phyloP scores from a whole-genome alignment of 1,284 basidiomycete species.

The Puccinia novopanici region DNA sequence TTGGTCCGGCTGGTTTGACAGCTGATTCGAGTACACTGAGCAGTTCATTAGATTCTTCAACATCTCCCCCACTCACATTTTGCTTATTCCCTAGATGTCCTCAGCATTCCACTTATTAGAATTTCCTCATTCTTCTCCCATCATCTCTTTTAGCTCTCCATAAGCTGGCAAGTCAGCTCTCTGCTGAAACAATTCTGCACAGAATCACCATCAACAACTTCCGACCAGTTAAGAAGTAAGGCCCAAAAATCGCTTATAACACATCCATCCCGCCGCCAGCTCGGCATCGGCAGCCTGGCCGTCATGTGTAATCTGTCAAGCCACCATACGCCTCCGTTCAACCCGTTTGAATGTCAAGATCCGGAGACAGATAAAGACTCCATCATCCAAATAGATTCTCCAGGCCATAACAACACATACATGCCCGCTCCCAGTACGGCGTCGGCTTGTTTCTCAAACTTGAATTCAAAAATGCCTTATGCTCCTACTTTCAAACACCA shows the following conservation, averaged over 20 bases:
- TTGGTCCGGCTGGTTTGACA: too few species aligned
- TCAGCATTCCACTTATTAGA: too few species aligned
- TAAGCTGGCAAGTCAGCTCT: too few species aligned
- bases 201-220: not conserved
- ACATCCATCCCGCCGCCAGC: not conserved
- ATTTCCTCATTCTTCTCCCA: too few species aligned
- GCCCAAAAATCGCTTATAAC: not conserved
- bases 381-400: slow-evolving; percentile 1
- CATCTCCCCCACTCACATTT: too few species aligned
- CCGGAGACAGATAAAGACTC: slow-evolving; percentile 34
- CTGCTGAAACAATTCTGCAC: too few species aligned
- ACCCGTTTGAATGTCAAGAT: slow-evolving; percentile 23
- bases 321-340: slow-evolving; percentile 36
- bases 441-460: not conserved
- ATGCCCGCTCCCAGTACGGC: slow-evolving; percentile 10
- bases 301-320: slow-evolving; percentile 27
- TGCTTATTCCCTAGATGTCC: too few species aligned
- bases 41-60: too few species aligned
- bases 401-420: not conserved
- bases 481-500: not conserved
- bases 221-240: not conserved
- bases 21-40: too few species aligned
- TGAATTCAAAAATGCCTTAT: slow-evolving; percentile 13
- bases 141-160: too few species aligned
- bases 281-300: not conserved